These are phyloP conservation scores for Exophiala sp. DNA, from an alignment of 2,329 filamentous ascomycete species.

Conservation along the genomic window DNA sequence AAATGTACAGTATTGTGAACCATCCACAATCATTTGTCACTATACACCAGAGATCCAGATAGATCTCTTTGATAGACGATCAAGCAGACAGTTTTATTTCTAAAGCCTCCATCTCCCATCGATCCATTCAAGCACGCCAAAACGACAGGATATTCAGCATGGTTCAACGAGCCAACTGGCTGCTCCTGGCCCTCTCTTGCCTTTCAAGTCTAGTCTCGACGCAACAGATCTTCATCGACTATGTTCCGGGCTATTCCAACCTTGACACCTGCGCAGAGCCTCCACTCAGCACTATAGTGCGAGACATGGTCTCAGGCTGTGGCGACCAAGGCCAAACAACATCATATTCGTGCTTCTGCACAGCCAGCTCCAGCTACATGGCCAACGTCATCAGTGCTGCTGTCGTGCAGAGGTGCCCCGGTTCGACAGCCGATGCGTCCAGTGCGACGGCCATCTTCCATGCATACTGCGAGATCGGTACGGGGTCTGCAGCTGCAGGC, in stretches of 20 bases:
- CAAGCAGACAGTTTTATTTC: no score
- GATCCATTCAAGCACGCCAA: no score
- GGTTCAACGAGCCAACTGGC: no score
- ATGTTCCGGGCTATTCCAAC: background rate
- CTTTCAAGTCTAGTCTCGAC: no score
- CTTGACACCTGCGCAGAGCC: constrained; percentile 1
- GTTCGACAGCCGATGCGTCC: background rate
- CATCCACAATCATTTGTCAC: no score
- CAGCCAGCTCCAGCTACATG: constrained; percentile 4
- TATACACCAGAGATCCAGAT: no score
- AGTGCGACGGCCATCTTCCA: background rate
- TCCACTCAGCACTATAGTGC: constrained; percentile 3
- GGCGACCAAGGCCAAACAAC: background rate
- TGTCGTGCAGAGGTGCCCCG: background rate
- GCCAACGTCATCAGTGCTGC: background rate
- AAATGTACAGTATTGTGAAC: no score
- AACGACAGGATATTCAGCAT: no score
- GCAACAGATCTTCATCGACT: constrained; percentile 3
- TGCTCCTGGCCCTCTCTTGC: no score
- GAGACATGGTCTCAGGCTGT: constrained; percentile 3
- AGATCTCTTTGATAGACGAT: no score
- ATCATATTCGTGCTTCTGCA: constrained; percentile 7
- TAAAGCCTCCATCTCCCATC: no score
- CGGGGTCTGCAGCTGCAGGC: background rate
- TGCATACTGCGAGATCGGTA: background rate